Evolutionary conservation across 768 basidiomycete genomes (phyloP), one percentile per base, ranked within the genome.

Genomic region (Pholiota microspora): DNA sequence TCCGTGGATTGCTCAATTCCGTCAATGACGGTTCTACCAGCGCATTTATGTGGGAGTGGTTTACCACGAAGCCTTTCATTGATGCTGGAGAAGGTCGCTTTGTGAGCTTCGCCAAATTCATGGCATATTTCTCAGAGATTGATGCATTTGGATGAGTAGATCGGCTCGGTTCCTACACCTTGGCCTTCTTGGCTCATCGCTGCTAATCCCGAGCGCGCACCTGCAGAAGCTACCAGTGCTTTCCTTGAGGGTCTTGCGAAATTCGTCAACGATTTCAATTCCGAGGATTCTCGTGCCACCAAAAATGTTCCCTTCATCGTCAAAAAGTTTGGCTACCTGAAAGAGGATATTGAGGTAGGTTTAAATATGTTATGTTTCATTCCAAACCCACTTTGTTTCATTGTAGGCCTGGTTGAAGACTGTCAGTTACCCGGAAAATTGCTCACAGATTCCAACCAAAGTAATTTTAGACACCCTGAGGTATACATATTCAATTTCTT

Each of bases 161-260:
- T 93, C 58, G 88, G 89, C 12, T 85, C 88, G 7, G 86, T 92
- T 4, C 86, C 86, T 32, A 98, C 95, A 0, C 96, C 96, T 0
- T 99, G 96, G 96, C 92, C 94, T 12, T 95, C 93, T 0, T 99
- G 96, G 96, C 73, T 92, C 54, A 91, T 98, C 64, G 95, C 92
- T 23, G 92, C 92, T 7, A 88, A 92, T 59, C 87, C 77, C 15
- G 69, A 76, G n/a, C 80, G 88, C 13, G 83, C 86, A 25, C 68
- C 81, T 3, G 56, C 79, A 0, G 62, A 67, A 1, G 74, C 74
- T 0, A 73, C 94, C 12, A 67, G 69, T 15, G 48, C 67, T 2
- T 97, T 97, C 73, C 73, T 98, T 12, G 55, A 73, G 4, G 67
- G 71, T 24, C 79, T 98, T 18, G 82, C 88, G 4, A 70, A 62